Evolutionary conservation across 768 basidiomycete genomes (phyloP).

Genomic region (Suillus hirtellus): DNA sequence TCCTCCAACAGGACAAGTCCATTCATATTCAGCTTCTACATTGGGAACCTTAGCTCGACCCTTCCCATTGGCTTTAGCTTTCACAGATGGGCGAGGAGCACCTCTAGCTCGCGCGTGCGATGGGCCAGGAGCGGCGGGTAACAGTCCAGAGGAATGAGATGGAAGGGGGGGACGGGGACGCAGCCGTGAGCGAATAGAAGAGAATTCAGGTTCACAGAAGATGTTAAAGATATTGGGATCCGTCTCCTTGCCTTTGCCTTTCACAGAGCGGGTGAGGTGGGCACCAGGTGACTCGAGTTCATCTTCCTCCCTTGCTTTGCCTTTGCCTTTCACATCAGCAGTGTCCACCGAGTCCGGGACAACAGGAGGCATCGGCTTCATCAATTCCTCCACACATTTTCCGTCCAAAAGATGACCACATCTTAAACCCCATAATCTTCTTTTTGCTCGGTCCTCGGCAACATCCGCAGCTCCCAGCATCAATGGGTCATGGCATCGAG

Average conservation of each 20-base stretch:
- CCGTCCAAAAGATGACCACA: conserved; percentile 83
- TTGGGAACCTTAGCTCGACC: conserved; percentile 36
- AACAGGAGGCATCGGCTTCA: conserved; percentile 38
- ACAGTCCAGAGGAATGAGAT: conserved; percentile 12
- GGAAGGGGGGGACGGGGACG: conserved; percentile 43
- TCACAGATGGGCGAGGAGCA: conserved; percentile 10
- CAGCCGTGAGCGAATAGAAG: conserved; percentile 54
- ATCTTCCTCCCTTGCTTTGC: conserved; percentile 12
- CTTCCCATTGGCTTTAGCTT: conserved; percentile 32
- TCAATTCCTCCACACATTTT: conserved; percentile 64
- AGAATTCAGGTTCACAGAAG: conserved; percentile 27
- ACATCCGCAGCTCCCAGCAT: conserved; percentile 52
- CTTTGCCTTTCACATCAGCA: conserved; percentile 36
- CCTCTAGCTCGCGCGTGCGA: conserved; percentile 10
- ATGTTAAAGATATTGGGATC: conserved; percentile 19
- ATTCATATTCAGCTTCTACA: conserved; percentile 53
- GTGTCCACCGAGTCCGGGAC: conserved; percentile 7
- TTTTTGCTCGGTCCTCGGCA: conserved; percentile 44
- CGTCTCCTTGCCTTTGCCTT: conserved; percentile 38
- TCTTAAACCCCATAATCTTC: conserved; percentile 67
- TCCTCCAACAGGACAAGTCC: conserved; percentile 63
- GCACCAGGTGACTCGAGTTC: neutral
- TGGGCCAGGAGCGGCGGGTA: conserved; percentile 8
- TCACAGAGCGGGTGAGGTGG: conserved; percentile 1
- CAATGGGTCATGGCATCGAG: conserved; percentile 64